Evolutionary conservation across 2,329 filamentous ascomycete genomes (phyloP).

Genomic region (Ophiostoma sp.): DNA sequence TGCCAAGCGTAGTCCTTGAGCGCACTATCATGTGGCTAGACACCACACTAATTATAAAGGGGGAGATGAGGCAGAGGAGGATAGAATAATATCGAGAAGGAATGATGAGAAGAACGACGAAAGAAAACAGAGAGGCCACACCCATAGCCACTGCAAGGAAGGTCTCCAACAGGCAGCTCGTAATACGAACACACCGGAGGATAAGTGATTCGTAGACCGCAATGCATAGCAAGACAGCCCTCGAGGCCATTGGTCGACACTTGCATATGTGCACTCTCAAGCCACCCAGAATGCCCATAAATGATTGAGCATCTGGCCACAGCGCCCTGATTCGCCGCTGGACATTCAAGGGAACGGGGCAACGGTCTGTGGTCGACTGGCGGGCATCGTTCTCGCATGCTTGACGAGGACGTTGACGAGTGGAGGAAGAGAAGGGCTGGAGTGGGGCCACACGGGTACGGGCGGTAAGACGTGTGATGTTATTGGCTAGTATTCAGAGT

Average conservation of each 20-base stretch:
- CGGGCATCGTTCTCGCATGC: neutral
- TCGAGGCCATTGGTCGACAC: neutral
- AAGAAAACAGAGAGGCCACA: neutral
- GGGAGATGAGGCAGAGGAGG: neutral
- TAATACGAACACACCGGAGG: neutral
- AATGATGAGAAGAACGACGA: neutral
- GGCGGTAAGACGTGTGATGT: slow-evolving; percentile 25
- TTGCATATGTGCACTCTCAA: neutral
- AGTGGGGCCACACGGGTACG: neutral
- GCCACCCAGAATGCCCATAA: slow-evolving; percentile 3
- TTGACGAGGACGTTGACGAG: slow-evolving; percentile 6
- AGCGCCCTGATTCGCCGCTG: slow-evolving; percentile 20
- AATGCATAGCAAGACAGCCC: neutral
- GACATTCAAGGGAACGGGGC: neutral
- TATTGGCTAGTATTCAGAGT: slow-evolving; percentile 21
- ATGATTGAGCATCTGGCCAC: slow-evolving; percentile 17
- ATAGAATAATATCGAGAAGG: neutral
- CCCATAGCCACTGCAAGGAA: slow-evolving; percentile 4
- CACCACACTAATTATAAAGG: neutral
- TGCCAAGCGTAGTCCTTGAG: neutral
- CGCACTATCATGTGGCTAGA: neutral
- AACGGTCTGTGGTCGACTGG: neutral
- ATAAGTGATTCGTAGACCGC: neutral
- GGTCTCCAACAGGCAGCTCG: neutral
- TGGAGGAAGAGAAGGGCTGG: neutral